phyloP scores from a whole-genome alignment of 257 asterid species.

The Ligustrum vulgare region DNA sequence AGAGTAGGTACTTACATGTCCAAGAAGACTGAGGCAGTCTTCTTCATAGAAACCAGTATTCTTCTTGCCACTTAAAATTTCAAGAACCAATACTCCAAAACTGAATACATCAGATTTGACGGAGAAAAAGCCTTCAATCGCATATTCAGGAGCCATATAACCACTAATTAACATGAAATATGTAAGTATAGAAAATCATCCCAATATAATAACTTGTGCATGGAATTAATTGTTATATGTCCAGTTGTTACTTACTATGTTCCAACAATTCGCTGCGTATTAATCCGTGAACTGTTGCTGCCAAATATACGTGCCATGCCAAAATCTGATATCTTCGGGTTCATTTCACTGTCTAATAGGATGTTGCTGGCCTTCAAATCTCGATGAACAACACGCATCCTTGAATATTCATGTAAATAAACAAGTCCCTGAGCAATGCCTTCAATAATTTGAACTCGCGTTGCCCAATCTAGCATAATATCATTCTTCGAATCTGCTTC shows the following conservation, averaged over 20 bases:
- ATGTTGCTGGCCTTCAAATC: constrained; percentile 48
- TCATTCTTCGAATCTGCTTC: constrained; percentile 26
- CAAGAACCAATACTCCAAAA: constrained; percentile 50
- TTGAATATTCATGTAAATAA: constrained; percentile 47
- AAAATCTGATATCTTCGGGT: constrained; percentile 53
- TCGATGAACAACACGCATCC: constrained; percentile 38
- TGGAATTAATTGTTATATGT: not conserved
- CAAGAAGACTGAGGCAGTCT: constrained; percentile 38
- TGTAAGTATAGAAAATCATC: not conserved
- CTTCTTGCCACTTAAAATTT: constrained; percentile 51
- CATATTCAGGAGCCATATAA: constrained; percentile 57
- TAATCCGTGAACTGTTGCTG: constrained; percentile 27
- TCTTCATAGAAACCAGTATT: constrained; percentile 41
- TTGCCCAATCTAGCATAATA: constrained; percentile 33
- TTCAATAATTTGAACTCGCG: constrained; percentile 37
- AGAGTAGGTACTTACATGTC: constrained; percentile 30
- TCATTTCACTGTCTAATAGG: constrained; percentile 37
- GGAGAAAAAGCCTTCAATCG: constrained; percentile 42
- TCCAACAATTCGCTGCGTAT: constrained; percentile 40
- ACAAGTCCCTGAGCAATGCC: constrained; percentile 54
- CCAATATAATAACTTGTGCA: not conserved
- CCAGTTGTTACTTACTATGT: constrained; percentile 38
- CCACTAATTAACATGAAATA: constrained; percentile 30
- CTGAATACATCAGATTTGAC: constrained; percentile 48
- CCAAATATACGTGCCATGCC: constrained; percentile 52